Conservation (phyloP, 257 asterid species). For the Salvia rosmarinus region DNA sequence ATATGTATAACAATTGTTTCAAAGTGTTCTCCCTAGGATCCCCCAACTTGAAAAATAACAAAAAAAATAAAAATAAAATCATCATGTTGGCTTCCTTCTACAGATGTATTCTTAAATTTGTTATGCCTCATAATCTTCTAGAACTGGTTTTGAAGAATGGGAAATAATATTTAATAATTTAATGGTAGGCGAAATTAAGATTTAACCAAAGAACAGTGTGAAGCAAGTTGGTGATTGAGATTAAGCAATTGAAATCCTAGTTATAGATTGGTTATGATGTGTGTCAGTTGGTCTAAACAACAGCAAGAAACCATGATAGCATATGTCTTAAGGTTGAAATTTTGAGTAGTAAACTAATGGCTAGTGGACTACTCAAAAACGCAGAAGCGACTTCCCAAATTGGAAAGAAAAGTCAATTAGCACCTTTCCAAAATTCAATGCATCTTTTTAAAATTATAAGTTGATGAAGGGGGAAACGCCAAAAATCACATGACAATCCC, state of each 20-base stretch:
- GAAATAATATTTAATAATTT: neutral
- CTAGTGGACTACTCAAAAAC: constrained; percentile 29
- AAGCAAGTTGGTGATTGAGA: constrained; percentile 18
- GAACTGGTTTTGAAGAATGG: neutral
- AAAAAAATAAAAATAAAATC: no score
- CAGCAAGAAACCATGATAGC: constrained; percentile 20
- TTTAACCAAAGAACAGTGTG: neutral
- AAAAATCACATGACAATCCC: constrained; percentile 58
- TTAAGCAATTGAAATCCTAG: constrained; percentile 36
- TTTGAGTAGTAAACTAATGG: constrained; percentile 13
- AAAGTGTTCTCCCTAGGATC: no score
- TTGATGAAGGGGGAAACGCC: constrained; percentile 38
- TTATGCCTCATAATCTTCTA: neutral
- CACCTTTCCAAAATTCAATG: constrained; percentile 28
- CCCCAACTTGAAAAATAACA: no score
- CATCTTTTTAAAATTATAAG: neutral
- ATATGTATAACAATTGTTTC: no score
- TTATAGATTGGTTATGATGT: constrained; percentile 31
- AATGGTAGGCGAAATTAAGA: neutral
- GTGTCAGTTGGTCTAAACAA: constrained; percentile 32
- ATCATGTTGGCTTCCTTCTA: neutral
- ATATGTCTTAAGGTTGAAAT: constrained; percentile 22
- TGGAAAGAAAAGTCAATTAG: constrained; percentile 33
- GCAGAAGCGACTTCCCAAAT: constrained; percentile 28
- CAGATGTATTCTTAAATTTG: neutral